Evolutionary conservation across 2,329 filamentous ascomycete species (phyloP).

Genomic region (Cercospora zeae-maydis): DNA sequence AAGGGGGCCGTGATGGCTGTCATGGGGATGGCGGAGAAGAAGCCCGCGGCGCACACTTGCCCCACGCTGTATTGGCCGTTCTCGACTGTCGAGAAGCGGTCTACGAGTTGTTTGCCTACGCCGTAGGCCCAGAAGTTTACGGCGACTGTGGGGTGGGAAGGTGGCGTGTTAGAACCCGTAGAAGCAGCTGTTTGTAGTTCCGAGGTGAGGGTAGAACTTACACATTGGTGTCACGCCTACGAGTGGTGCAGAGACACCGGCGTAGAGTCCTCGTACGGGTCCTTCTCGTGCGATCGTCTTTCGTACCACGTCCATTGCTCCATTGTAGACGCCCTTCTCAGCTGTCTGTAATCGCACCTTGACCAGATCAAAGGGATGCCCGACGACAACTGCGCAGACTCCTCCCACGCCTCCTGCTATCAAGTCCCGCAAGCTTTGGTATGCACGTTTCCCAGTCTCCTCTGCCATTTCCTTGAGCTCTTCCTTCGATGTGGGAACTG

Average conservation of each 20-base stretch:
- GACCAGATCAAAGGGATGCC: slow-evolving; percentile 95
- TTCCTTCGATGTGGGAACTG: slow-evolving; percentile 34
- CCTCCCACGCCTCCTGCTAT: slow-evolving; percentile 89
- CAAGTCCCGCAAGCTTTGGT: slow-evolving; percentile 72
- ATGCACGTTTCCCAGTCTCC: slow-evolving; percentile 50
- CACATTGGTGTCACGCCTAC: slow-evolving; percentile 99
- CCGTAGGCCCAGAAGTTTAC: slow-evolving; percentile 84
- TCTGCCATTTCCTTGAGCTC: slow-evolving; percentile 54
- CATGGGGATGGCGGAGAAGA: slow-evolving; percentile 97
- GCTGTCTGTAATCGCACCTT: slow-evolving; percentile 97
- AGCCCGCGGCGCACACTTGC: slow-evolving; percentile 87
- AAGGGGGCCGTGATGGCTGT: slow-evolving; percentile 98
- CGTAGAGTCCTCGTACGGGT: slow-evolving; percentile 74
- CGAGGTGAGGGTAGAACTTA: slow-evolving; percentile 52
- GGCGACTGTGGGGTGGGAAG: slow-evolving; percentile 48
- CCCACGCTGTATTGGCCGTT: slow-evolving; percentile 73
- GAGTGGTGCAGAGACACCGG: slow-evolving; percentile 91
- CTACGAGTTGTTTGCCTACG: slow-evolving; percentile 85
- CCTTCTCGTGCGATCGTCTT: slow-evolving; percentile 88
- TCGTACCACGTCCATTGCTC: slow-evolving; percentile 85
- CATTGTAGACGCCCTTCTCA: slow-evolving; percentile 85
- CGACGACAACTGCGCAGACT: slow-evolving; percentile 84
- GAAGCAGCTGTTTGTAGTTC: background rate
- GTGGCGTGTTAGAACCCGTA: slow-evolving; percentile 18
- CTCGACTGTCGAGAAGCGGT: slow-evolving; percentile 60